Percentiles rank a stretch among this genome's conserved stretches.
Evolutionary conservation across 352 stramenopile genomes (phyloP).

Genomic region (Phytophthora citricola): DNA sequence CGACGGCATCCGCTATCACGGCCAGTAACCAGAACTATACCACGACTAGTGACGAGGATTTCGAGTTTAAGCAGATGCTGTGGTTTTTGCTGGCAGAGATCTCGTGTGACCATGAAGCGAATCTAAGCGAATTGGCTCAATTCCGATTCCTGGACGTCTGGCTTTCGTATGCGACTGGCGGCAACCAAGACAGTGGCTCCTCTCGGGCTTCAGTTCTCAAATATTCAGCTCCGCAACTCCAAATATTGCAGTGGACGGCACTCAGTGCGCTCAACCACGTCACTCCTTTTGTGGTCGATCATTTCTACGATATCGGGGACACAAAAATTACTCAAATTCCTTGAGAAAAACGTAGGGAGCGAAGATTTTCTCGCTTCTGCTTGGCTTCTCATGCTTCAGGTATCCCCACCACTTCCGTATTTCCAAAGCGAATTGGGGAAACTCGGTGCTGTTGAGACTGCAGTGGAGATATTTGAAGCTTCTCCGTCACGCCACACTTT

Average conservation of each 20-base stretch:
- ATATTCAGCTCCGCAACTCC: constrained; percentile 59
- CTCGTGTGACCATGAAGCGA: constrained; percentile 53
- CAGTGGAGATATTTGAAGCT: constrained; percentile 55
- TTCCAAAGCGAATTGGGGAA: constrained; percentile 60
- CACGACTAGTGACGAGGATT: constrained; percentile 74
- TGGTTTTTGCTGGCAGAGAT: constrained; percentile 75
- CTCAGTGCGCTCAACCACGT: constrained; percentile 67
- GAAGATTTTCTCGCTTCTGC: constrained; percentile 50
- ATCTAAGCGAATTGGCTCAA: constrained; percentile 62
- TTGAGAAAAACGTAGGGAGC: constrained; percentile 43
- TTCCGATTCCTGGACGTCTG: constrained; percentile 76
- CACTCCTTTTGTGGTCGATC: constrained; percentile 51
- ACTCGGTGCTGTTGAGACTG: constrained; percentile 55
- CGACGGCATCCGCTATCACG: constrained; percentile 44
- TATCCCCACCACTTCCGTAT: constrained; percentile 33
- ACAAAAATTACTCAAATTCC: constrained; percentile 58
- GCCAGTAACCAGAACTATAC: constrained; percentile 68
- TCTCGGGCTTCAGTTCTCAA: constrained; percentile 24
- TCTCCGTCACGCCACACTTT: constrained; percentile 64
- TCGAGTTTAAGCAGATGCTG: constrained; percentile 86
- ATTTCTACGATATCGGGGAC: constrained; percentile 68
- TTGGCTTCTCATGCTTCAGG: constrained; percentile 66
- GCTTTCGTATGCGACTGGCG: constrained; percentile 57
- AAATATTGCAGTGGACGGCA: constrained; percentile 63
- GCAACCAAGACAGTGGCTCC: constrained; percentile 3